phyloP scores from a whole-genome alignment of 202 grass and related monocot species.

The Bolboschoenoplectus hybrid region DNA sequence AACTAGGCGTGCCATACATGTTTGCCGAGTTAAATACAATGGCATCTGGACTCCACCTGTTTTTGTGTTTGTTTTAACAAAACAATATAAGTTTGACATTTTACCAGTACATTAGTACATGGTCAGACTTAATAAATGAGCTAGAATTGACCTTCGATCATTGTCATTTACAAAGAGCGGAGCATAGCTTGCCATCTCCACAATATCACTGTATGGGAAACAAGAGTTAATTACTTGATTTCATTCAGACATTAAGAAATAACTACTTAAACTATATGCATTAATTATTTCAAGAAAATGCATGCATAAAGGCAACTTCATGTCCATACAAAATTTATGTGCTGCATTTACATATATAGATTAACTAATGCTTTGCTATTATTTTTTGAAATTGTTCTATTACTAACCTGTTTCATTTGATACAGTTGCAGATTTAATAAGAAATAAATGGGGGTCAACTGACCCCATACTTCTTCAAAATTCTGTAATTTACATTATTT shows the following conservation, averaged over 20 bases:
- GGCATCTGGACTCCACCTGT: constrained; percentile 81
- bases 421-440: too few relatives aligned
- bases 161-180: constrained; percentile 82
- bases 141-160: constrained; percentile 52
- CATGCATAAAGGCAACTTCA: neutral
- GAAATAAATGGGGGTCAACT: too few relatives aligned
- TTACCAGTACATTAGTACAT: constrained; percentile 29
- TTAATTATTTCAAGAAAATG: neutral
- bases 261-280: neutral
- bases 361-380: neutral
- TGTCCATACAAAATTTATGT: neutral
- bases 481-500: too few relatives aligned
- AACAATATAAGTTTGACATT: constrained; percentile 12
- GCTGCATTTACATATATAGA: neutral
- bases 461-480: too few relatives aligned
- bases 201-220: constrained; percentile 68
- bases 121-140: constrained; percentile 5
- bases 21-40: constrained; percentile 86
- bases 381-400: neutral
- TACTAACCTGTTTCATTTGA: neutral
- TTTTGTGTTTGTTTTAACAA: constrained; percentile 27
- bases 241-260: constrained; percentile 3
- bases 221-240: constrained; percentile 22
- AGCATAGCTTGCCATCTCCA: constrained; percentile 86
- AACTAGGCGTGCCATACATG: constrained; percentile 88